Percentiles rank a stretch among this genome's conserved stretches.
Evolutionary conservation across 495 filamentous ascomycete genomes (phyloP).

Genomic region (Aspergillus sparsus): DNA sequence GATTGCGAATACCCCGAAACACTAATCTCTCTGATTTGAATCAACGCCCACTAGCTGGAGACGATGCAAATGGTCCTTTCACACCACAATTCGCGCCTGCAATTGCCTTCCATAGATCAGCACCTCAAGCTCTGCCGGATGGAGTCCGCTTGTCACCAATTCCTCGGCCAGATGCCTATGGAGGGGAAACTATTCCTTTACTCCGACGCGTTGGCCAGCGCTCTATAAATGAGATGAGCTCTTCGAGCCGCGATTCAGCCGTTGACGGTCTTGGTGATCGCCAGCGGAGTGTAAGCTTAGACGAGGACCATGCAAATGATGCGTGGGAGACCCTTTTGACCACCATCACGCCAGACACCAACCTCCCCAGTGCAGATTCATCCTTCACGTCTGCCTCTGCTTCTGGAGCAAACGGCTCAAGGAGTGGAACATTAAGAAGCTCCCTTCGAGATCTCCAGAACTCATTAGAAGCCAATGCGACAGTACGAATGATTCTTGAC

Average conservation of each 20-base stretch:
- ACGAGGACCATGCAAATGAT: conserved; percentile 54
- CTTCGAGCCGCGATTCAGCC: conserved; percentile 26
- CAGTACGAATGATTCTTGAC: conserved; percentile 37
- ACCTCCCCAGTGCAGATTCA: conserved; percentile 74
- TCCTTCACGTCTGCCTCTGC: conserved; percentile 74
- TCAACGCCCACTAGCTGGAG: conserved; percentile 25
- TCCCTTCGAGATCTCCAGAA: conserved; percentile 33
- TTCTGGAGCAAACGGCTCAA: conserved; percentile 35
- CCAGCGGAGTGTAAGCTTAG: conserved; percentile 77
- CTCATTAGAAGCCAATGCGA: conserved; percentile 23
- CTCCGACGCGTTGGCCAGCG: conserved; percentile 32
- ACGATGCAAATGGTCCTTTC: conserved; percentile 27
- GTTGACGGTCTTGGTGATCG: conserved; percentile 82
- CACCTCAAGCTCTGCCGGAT: conserved; percentile 29
- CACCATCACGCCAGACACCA: conserved; percentile 78
- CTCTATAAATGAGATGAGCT: conserved; percentile 26
- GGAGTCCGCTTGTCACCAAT: conserved; percentile 30
- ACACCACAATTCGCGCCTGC: conserved; percentile 52
- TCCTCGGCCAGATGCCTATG: conserved; percentile 26
- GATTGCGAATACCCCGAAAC: conserved; percentile 38
- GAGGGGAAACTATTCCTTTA: conserved; percentile 24
- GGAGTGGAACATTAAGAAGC: conserved; percentile 35
- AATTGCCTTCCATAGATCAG: conserved; percentile 34
- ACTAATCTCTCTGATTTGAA: conserved; percentile 29
- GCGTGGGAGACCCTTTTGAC: conserved; percentile 79